Base-by-base conservation (phyloP, 495 filamentous ascomycete species). In the Penicillium salamii region DNA sequence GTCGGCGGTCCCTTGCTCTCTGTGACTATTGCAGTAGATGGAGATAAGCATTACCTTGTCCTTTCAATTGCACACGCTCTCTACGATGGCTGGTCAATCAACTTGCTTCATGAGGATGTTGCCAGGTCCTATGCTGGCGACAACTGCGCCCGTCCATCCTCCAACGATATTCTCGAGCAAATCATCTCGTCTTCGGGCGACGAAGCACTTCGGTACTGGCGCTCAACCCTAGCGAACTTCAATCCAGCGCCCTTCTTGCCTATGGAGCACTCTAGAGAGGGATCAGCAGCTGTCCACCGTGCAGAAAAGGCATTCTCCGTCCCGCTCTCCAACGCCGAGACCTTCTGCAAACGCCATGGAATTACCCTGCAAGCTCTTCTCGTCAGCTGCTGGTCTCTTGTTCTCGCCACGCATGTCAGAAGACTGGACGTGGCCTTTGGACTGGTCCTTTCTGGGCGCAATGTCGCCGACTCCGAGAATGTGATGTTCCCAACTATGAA, bases 401-500 rank as follows among this genome's bases (percentile, higher is more conserved):
- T 93, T 0, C 73, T 90, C 54, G 67, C 77, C 6, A 71, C 70
- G 5, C 78, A 89, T 50, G 60, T 83, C 11, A 86, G 82, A 18
- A 75, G 67, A 26, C 67, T 78, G 9, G 91, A 95, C 61, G 75
- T 90, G 5, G 75, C 82, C 5, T 82, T 95, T 49, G 91, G 91
- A 85, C 69, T 88, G 79, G 57, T 82, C 72, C 47, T 96, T 79
- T 89, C 70, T 73, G 35, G 73, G 67, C 54, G 80, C 73, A 23
- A 72, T 84, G 75, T 95, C 2, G 77, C 85, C 19, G 61, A 85
- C 15, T 78, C 83, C 12, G 89, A 95, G 28, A 67, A 75, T 7
- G 78, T 87, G 7, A 79, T 91, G 43, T 93, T 93, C 0, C 92
- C 92, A 1, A 64, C 96, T 3, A 95, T 97, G 76, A 97, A 97